Evolutionary conservation across 257 asterid genomes (phyloP), one percentile per base, ranked within the genome.

Genomic region (Coffea eugenioides): DNA sequence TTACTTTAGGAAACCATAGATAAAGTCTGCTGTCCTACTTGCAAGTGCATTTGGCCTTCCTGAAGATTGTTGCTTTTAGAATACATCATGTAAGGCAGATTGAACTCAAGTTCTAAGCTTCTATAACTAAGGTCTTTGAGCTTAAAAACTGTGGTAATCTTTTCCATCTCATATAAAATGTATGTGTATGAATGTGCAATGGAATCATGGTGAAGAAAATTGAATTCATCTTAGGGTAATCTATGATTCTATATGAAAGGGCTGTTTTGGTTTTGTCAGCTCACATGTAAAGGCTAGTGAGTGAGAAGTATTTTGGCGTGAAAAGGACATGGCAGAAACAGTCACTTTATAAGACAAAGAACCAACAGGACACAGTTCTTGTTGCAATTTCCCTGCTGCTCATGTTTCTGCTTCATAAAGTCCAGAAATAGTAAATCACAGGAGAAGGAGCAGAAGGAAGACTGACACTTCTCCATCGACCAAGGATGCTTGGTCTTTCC

Each of bases 351-450:
- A 23, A 59, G 61, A 62, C 27, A 27, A 27, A 27, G 27, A 27
- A 27, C 27, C 27, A 27, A 27, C 27, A 27, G 27, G 27, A 27
- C 27, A 27, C 27, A 87, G 77, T 83, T 91, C 84, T 25, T 86
- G 82, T 39, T 85, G 76, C 87, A 77, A 66, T 78, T 88, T 59
- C 92, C 92, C 1, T 87, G 93, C 75, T 86, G 91, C 84, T 84
- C 88, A 21, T 91, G 92, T 85, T 88, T 27, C 27, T 27, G 27
- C 27, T 27, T 27, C 27, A 27, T 27, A 27, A 27, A 27, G 27
- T 27, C 27, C 83, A 91, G 75, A 78, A 88, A 80, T 54, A 74
- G 72, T 10, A 68, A 83, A 54, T 39, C 85, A 41, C 80, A 85
- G 86, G 81, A 79, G 81, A 31, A 83, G 48, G 84, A 85, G 68